Percentiles rank a stretch among this genome's conserved stretches.
Conservation (phyloP, 169 alveolate genomes). For the Plasmodium gonderi region DNA sequence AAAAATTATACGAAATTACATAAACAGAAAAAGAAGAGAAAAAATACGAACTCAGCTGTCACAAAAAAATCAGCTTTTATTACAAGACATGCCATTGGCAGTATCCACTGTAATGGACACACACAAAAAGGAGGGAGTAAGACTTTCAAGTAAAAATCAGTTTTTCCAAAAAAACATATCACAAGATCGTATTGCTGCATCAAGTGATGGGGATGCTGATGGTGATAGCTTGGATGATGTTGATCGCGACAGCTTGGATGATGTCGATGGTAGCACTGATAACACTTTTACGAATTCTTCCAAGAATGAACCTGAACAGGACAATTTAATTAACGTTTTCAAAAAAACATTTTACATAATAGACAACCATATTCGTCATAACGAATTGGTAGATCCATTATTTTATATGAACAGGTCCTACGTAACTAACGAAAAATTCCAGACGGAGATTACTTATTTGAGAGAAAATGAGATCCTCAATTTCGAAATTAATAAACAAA, state of each 20-base stretch:
- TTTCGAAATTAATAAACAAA: background rate
- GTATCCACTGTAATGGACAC: background rate
- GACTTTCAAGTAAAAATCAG: background rate
- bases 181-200: background rate
- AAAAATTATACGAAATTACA: background rate
- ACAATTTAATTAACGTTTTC: background rate
- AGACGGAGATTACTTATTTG: background rate
- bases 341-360: slow-evolving; percentile 5
- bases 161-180: background rate
- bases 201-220: background rate
- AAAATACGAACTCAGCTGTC: background rate
- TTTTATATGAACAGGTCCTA: background rate
- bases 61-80: background rate
- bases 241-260: background rate
- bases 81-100: background rate
- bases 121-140: background rate
- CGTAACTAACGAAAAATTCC: background rate
- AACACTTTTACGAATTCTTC: background rate
- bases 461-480: background rate
- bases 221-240: background rate
- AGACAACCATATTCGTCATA: background rate
- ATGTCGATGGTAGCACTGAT: background rate
- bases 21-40: background rate
- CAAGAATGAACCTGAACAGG: background rate
- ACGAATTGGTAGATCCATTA: background rate